Conservation (phyloP, 768 basidiomycete species). For the Suillus clintonianus region DNA sequence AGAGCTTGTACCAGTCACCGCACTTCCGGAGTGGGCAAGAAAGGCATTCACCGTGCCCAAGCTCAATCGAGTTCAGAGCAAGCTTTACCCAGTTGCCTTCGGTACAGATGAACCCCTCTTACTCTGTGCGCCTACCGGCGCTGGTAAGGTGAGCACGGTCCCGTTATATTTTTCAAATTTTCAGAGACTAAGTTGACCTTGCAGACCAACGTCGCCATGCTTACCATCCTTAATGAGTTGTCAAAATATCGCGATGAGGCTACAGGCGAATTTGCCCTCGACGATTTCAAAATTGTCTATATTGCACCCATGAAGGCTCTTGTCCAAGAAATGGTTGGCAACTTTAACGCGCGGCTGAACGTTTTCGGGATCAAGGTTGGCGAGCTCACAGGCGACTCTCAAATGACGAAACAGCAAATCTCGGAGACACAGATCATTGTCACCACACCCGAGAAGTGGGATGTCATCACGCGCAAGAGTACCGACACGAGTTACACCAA, state of each 20-base stretch:
- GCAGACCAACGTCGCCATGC: conserved; percentile 97
- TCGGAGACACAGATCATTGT: conserved; percentile 97
- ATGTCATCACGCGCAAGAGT: conserved; percentile 97
- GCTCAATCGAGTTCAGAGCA: conserved; percentile 92
- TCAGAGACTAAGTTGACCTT: conserved; percentile 12
- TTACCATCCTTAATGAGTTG: conserved; percentile 90
- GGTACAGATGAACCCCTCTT: conserved; percentile 93
- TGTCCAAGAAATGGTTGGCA: conserved; percentile 98
- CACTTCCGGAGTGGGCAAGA: conserved; percentile 84
- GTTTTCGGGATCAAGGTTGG: conserved; percentile 81
- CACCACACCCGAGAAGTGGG: conserved; percentile 99
- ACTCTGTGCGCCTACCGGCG: conserved; percentile 97
- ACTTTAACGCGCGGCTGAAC: conserved; percentile 78
- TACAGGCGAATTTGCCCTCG: conserved; percentile 79
- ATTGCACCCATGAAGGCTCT: conserved; percentile 99
- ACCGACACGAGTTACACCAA: conserved; percentile 98
- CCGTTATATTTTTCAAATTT: background rate
- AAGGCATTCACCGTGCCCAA: conserved; percentile 80
- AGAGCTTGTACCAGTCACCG: conserved; percentile 70
- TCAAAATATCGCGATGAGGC: conserved; percentile 82
- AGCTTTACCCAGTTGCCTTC: conserved; percentile 90
- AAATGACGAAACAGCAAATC: conserved; percentile 98
- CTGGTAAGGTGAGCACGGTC: conserved; percentile 80
- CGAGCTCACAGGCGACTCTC: conserved; percentile 95
- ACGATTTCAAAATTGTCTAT: conserved; percentile 95